phyloP scores from a whole-genome alignment of 2,329 filamentous ascomycete species.

The Colletotrichum noveboracense region DNA sequence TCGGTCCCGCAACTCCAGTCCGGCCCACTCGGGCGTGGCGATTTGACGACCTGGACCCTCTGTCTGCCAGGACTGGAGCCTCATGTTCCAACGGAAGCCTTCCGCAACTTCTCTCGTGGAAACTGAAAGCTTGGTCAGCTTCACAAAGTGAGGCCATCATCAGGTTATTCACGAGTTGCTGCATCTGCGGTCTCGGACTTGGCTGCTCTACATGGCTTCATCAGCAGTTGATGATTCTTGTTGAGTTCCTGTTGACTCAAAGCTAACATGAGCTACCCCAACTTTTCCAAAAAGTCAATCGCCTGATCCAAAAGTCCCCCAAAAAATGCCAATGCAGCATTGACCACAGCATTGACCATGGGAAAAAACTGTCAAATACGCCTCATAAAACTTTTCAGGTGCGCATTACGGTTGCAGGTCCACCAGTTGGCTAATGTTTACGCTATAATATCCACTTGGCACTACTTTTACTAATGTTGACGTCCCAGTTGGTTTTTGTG shows the following conservation, averaged over 20 bases:
- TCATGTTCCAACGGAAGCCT: constrained; percentile 11
- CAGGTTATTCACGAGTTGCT: not conserved
- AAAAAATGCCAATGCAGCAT: not conserved
- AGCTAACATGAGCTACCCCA: not conserved
- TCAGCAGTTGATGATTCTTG: too few relatives aligned
- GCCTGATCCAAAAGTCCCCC: not conserved
- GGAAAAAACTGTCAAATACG: not conserved
- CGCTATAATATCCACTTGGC: constrained; percentile 14
- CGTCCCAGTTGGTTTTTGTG: constrained; percentile 6
- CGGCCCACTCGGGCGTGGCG: constrained; percentile 17
- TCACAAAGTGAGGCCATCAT: not conserved
- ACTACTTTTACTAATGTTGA: not conserved
- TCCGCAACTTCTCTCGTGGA: not conserved
- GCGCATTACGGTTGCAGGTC: not conserved
- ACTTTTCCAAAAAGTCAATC: not conserved
- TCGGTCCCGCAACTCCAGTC: constrained; percentile 7
- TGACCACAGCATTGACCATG: not conserved
- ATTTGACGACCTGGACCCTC: constrained; percentile 8
- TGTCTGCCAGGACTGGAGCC: not conserved
- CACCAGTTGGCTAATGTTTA: constrained; percentile 19
- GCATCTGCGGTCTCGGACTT: not conserved
- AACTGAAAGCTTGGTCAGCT: not conserved
- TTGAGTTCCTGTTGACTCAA: not conserved
- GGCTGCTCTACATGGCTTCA: not conserved
- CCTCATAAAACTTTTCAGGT: constrained; percentile 16